Evolutionary conservation across 176 grass and related monocot genomes (phyloP), one percentile per base, ranked within the genome.

Genomic region (Avena atlantica): DNA sequence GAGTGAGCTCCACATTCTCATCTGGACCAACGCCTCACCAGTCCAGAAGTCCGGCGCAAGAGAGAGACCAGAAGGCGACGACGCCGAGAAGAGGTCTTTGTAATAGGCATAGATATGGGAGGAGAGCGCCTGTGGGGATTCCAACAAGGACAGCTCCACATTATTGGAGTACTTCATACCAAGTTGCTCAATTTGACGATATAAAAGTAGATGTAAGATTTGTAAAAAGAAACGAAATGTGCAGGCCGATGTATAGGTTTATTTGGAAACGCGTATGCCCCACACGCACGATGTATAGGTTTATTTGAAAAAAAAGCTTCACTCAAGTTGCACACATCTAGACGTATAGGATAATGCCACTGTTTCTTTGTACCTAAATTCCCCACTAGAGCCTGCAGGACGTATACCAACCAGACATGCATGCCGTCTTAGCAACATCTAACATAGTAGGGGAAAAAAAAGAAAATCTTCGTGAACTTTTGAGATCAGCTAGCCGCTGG

Each of bases 291-390:
- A 55, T 55, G 59, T 66, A 14, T 24, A 15, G 57, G 19, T 65
- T 37, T 51, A 57, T 87, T 82, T 15, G n/a, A 21, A 17, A 20
- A 40, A 42, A 40, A 85, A 49, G 68, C 12, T 63, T 59, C 15
- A 13, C 12, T 7, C 42, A 27, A 53, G 57, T 10, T 34, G 24
- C 8, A 80, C 24, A 12, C 2, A 42, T 16, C 42, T 21, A 16
- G 73, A 52, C 4, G 42, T 76, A 25, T 52, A 52, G 17, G 47
- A 75, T 51, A 75, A 51, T 27, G 3, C 42, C 12, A 27, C 47
- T 81, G 59, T n/a, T 80, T 15, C 21, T 2, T 4, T 65, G 45
- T 66, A 83, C 72, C 86, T 83, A 83, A 88, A 78, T 88, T 88
- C 80, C 23, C 79, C 86, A 68, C 62, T 68, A 31, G 61, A 63